Evolutionary conservation across 768 basidiomycete genomes (phyloP).

Genomic region (Trametes cinnabarina): DNA sequence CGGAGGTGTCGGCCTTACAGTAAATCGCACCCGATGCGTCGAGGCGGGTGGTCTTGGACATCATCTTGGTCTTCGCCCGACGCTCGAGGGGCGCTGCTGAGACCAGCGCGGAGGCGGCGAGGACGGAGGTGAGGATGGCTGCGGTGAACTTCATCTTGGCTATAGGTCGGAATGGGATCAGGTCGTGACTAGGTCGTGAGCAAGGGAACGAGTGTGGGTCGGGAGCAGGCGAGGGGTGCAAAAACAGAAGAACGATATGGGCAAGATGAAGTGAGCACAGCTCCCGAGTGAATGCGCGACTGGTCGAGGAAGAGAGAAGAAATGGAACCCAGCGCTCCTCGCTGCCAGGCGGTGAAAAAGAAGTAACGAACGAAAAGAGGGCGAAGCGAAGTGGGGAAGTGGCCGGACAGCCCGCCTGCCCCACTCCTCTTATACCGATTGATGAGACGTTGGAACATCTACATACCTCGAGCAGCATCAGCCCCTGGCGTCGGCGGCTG

Average conservation of each 20-base stretch:
- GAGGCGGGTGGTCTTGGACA: constrained; percentile 1
- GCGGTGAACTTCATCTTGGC: constrained; percentile 23
- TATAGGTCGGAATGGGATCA: background rate
- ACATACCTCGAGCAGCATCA: constrained; percentile 4
- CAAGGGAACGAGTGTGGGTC: background rate
- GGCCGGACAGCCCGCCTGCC: background rate
- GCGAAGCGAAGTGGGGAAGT: background rate
- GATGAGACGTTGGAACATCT: background rate
- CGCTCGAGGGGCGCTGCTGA: constrained; percentile 16
- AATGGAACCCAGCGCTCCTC: constrained; percentile 8
- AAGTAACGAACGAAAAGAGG: background rate
- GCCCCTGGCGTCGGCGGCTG: constrained; percentile 8
- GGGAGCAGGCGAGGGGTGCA: background rate
- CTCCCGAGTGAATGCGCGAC: constrained; percentile 5
- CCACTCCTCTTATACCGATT: constrained; percentile 1
- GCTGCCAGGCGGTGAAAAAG: constrained; percentile 18
- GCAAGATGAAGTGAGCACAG: constrained; percentile 20
- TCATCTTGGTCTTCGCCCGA: constrained; percentile 14
- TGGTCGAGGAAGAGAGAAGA: background rate
- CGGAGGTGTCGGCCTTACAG: constrained; percentile 15
- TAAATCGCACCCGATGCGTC: constrained; percentile 25
- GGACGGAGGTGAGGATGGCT: constrained; percentile 11
- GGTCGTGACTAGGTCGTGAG: background rate
- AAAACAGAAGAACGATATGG: constrained; percentile 2
- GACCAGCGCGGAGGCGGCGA: constrained; percentile 9